Base-by-base conservation (phyloP, 2,329 filamentous ascomycete species). In the Epichloe festucae region DNA sequence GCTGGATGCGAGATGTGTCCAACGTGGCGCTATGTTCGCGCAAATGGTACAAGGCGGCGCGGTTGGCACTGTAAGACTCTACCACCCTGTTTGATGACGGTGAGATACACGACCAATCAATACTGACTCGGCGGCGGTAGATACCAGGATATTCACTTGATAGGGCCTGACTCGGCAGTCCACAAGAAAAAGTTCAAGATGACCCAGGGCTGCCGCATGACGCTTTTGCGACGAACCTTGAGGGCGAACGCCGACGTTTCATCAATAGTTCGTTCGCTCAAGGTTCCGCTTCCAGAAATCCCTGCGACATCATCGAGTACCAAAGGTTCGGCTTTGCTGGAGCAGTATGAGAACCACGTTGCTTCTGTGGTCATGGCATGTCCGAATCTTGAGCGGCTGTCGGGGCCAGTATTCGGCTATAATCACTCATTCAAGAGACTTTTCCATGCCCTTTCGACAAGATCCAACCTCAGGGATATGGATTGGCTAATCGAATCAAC, bases 291-390 rank as follows among this genome's bases (percentile, higher is more conserved):
- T 2, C 78, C 77, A 0, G 70, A 73, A 5, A 56, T 71, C 11
- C 69, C 70, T 0, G 64, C 67, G 31, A 63, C 60, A 27, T 57
- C 59, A 12, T 52, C 54, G 1, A 46, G 35, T 36, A 36, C 53
- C 27, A 62, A 60, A 55, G 54, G 56, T 19, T 64, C 66, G 12
- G 62, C 69, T n/a, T 58, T 67, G 11, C 47, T 65, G 17, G 73
- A 74, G 38, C 69, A 74, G 45, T 83, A 84, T 58, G 71, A 79
- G 53, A 73, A 81, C 56, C 62, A 79, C 3, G 70, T 82, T 2
- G 79, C 80, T 0, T 75, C 80, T 5, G 64, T 84, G 23, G 70
- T 84, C 52, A 81, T 82, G 79, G 75, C 78, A 0, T 84, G 80
- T 52, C 81, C 81, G 2, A 83, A 84, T 56, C 67, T 85, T 11